Conservation (phyloP, 2,329 filamentous ascomycete species). For the Talaromyces albobiverticillius region DNA sequence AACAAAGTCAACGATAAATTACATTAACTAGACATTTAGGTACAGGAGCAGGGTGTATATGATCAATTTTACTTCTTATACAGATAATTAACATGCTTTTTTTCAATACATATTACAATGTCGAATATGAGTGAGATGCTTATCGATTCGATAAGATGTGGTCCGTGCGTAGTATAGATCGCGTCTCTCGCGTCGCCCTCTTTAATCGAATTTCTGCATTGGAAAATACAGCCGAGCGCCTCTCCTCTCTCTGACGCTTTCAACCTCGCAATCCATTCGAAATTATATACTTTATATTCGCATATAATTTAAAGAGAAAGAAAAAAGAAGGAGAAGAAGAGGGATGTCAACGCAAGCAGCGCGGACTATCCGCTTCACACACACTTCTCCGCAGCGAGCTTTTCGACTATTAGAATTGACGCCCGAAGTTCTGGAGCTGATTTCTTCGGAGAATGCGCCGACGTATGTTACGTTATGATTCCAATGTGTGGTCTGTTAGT, state of each 20-base stretch:
- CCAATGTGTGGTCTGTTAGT: no score
- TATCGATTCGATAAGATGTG: constrained; percentile 29
- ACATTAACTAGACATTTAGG: background rate
- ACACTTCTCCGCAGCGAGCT: constrained; percentile 46
- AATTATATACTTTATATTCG: no score
- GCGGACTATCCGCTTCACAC: constrained; percentile 38
- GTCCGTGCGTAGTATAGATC: constrained; percentile 32
- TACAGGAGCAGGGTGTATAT: no score
- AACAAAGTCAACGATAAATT: background rate
- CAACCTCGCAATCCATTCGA: background rate
- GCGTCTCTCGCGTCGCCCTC: constrained; percentile 17
- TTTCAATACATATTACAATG: no score
- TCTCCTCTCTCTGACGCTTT: background rate
- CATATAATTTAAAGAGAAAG: no score
- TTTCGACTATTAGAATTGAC: constrained; percentile 62
- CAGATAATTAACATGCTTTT: background rate
- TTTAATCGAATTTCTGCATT: background rate
- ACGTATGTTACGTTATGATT: constrained; percentile 25
- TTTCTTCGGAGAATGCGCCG: constrained; percentile 47
- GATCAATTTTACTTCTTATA: background rate
- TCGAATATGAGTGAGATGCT: no score
- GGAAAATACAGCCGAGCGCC: background rate
- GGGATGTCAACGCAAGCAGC: constrained; percentile 42
- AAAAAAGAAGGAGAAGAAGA: no score
- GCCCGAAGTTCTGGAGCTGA: constrained; percentile 53